Percentiles rank a stretch among this genome's conserved stretches.
These are phyloP conservation scores for Globisporangium acanthophoron DNA, from an alignment of 352 stramenopile species.

Conservation along the genomic window DNA sequence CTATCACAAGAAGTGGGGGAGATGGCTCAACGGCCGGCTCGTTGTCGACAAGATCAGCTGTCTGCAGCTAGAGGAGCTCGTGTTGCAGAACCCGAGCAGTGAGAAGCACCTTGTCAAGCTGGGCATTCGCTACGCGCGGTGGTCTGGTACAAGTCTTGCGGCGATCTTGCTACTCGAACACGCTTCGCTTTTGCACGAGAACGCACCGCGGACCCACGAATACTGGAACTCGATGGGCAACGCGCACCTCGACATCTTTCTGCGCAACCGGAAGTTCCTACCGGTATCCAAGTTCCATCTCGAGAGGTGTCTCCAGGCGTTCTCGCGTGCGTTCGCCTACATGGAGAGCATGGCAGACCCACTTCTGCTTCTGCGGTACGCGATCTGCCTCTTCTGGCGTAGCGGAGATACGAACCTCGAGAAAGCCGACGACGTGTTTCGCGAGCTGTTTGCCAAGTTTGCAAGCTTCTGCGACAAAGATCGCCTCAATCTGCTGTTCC, in stretches of 20 bases:
- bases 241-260: slow-evolving; percentile 57
- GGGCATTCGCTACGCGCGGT: slow-evolving; percentile 51
- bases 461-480: slow-evolving; percentile 59
- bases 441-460: slow-evolving; percentile 50
- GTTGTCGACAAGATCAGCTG: slow-evolving; percentile 67
- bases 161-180: slow-evolving; percentile 59
- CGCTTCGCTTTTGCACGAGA: slow-evolving; percentile 35
- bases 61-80: slow-evolving; percentile 57
- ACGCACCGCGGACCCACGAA: slow-evolving; percentile 33
- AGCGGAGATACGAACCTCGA: slow-evolving; percentile 40
- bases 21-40: slow-evolving; percentile 37
- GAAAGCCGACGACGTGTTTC: slow-evolving; percentile 49
- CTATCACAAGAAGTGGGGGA: slow-evolving; percentile 63
- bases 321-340: slow-evolving; percentile 56
- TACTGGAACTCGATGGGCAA: slow-evolving; percentile 70
- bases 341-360: slow-evolving; percentile 59
- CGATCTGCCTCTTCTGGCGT: slow-evolving; percentile 58
- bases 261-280: slow-evolving; percentile 61
- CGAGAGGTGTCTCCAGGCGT: slow-evolving; percentile 38
- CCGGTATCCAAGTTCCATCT: slow-evolving; percentile 46
- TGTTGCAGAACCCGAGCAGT: slow-evolving; percentile 36
- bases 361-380: slow-evolving; percentile 51
- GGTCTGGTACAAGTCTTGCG: slow-evolving; percentile 39
- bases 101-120: slow-evolving; percentile 49
- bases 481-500: slow-evolving; percentile 42